Evolutionary conservation across 2,329 filamentous ascomycete genomes (phyloP).

Genomic region (Fusarium longipes): DNA sequence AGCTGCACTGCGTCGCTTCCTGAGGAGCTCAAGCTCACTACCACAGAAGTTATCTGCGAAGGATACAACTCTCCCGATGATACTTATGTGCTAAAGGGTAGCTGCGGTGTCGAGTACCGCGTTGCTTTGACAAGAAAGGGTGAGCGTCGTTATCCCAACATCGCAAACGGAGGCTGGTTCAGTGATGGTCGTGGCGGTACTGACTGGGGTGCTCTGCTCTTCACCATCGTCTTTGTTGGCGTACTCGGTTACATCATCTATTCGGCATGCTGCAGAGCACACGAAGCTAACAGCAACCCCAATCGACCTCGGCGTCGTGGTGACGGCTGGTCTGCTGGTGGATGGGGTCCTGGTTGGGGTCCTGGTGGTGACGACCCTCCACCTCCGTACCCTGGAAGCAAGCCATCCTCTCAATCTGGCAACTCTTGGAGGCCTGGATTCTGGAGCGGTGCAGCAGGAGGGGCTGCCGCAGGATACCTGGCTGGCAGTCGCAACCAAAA

Average conservation of each 20-base stretch:
- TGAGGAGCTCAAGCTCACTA: constrained; percentile 75
- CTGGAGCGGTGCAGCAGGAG: constrained; percentile 75
- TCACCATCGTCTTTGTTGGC: constrained; percentile 70
- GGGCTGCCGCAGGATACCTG: constrained; percentile 75
- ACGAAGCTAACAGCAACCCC: constrained; percentile 14
- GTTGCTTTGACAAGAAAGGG: constrained; percentile 82
- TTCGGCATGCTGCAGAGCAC: constrained; percentile 56
- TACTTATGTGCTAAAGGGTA: constrained; percentile 87
- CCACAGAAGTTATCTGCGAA: constrained; percentile 92
- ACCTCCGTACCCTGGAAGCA: constrained; percentile 57
- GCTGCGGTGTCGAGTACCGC: constrained; percentile 91
- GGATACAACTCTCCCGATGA: constrained; percentile 83
- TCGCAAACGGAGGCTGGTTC: constrained; percentile 56
- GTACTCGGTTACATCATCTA: constrained; percentile 72
- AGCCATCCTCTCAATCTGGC: constrained; percentile 51
- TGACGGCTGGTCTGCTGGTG: constrained; percentile 50
- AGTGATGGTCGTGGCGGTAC: constrained; percentile 46
- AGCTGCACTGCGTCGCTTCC: constrained; percentile 77
- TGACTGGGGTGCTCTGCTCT: constrained; percentile 59
- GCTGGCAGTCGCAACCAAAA: constrained; percentile 62
- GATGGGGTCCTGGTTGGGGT: constrained; percentile 54
- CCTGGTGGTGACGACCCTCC: constrained; percentile 64
- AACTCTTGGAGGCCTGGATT: constrained; percentile 78
- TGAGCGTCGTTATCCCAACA: constrained; percentile 73
- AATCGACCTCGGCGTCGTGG: constrained; percentile 28